phyloP scores from a whole-genome alignment of 1,284 basidiomycete genomes.

The Ganoderma lucidum region DNA sequence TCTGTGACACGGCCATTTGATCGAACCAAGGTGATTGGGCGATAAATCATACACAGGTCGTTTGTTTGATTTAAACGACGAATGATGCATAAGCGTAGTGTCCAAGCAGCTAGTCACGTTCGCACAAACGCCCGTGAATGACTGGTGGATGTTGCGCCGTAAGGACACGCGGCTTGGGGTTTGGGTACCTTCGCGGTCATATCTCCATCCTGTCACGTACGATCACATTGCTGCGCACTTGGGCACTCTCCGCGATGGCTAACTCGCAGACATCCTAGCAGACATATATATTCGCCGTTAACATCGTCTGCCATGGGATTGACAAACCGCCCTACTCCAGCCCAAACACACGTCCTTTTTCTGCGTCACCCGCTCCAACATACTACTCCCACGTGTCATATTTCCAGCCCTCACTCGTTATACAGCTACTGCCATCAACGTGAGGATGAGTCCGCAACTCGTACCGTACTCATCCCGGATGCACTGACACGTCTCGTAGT shows the following conservation, averaged over 20 bases:
- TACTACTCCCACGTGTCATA: no score
- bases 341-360: no score
- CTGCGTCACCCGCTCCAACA: no score
- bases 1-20: not conserved
- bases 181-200: not conserved
- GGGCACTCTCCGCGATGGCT: not conserved
- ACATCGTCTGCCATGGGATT: not conserved
- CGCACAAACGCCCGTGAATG: no score
- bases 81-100: not conserved
- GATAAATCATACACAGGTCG: not conserved
- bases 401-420: no score
- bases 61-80: no score
- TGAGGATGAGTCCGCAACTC: no score
- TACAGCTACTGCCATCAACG: no score
- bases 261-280: not conserved
- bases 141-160: no score
- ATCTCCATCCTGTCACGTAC: not conserved
- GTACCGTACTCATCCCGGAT: no score
- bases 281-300: not conserved
- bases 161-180: not conserved
- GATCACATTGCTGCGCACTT: not conserved
- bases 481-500: no score
- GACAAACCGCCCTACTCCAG: not conserved
- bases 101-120: no score
- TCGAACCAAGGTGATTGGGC: not conserved